Base-by-base conservation (phyloP, 768 basidiomycete species). In the Phanerochaete sordida region DNA sequence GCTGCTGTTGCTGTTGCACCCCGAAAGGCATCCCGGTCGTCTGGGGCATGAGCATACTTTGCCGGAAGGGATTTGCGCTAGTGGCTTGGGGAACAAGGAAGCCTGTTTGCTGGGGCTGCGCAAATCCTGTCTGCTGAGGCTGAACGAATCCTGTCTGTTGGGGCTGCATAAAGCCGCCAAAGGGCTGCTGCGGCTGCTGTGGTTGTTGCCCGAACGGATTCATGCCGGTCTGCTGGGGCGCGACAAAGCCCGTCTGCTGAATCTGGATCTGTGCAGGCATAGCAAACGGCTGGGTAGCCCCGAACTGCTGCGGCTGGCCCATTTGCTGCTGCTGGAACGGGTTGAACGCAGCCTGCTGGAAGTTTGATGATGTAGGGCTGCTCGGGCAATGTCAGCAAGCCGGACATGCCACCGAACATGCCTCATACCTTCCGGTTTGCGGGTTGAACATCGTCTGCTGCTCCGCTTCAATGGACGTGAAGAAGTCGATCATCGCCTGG, bases 381-480 rank as follows among this genome's bases (percentile, higher is more conserved):
- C 6, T 45, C 24, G 16, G 3, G 51, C 13, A 13, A 24, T 9
- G 19, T 43, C 16, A 12, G n/a, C 16, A 11, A 24, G 21, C 1
- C 24, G 21, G n/a, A 33, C n/a, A 35, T 46, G 46, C 26, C 11
- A 43, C 4, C 16, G 3, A 51, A n/a, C 5, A 21, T 13, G 56
- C 50, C 74, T 9, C 53, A 27, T 63, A 85, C 87, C 82, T 85
- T 67, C 80, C 79, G 6, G 81, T 79, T 62, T 83, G 80, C 7
- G 87, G 82, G 62, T 85, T 85, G 70, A 87, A 87, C 77, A 84
- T 84, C n/a, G 83, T 78, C 9, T 85, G 80, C 68, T 91, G 88
- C 58, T 89, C 86, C 56, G 84, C 81, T 70, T 97, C 95, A 64
- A 99, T 96, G 5, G 91, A 83, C 27, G 79, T 74, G 74, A 99